phyloP scores from a whole-genome alignment of 768 basidiomycete genomes.

The Coprinopsis strossmayeri region DNA sequence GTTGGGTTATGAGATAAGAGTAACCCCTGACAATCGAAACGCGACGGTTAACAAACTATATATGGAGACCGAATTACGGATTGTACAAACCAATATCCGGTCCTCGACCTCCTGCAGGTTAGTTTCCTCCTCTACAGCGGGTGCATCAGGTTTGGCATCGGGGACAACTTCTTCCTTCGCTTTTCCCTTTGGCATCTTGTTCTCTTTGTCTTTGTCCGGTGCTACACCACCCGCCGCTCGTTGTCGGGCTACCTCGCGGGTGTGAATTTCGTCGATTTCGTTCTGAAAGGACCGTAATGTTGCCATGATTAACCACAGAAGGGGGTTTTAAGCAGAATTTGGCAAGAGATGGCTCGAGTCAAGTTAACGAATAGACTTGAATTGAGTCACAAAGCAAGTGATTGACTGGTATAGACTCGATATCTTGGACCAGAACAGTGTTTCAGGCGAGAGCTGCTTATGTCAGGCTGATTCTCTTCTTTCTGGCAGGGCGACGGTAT shows the following conservation, averaged over 20 bases:
- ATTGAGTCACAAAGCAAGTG: background rate
- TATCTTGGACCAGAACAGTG: background rate
- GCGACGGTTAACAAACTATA: constrained; percentile 6
- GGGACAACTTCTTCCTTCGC: constrained; percentile 27
- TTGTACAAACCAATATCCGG: constrained; percentile 40
- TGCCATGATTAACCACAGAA: constrained; percentile 21
- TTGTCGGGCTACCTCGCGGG: constrained; percentile 61
- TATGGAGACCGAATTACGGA: constrained; percentile 5
- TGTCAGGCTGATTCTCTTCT: background rate
- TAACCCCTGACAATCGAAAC: constrained; percentile 27
- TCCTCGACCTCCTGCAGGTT: constrained; percentile 45
- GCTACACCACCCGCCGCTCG: constrained; percentile 23
- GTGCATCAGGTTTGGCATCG: background rate
- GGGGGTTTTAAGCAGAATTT: background rate
- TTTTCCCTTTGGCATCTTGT: constrained; percentile 35
- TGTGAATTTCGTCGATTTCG: constrained; percentile 73
- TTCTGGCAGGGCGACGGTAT: background rate
- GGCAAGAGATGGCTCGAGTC: background rate
- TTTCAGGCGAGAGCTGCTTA: background rate
- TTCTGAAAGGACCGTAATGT: constrained; percentile 58
- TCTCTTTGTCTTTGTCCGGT: constrained; percentile 25
- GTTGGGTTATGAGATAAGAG: constrained; percentile 34
- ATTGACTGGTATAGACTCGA: background rate
- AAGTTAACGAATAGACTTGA: background rate
- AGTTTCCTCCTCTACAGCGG: constrained; percentile 11